phyloP scores from a whole-genome alignment of 441 rosid genomes.

The Erodium moschatum region DNA sequence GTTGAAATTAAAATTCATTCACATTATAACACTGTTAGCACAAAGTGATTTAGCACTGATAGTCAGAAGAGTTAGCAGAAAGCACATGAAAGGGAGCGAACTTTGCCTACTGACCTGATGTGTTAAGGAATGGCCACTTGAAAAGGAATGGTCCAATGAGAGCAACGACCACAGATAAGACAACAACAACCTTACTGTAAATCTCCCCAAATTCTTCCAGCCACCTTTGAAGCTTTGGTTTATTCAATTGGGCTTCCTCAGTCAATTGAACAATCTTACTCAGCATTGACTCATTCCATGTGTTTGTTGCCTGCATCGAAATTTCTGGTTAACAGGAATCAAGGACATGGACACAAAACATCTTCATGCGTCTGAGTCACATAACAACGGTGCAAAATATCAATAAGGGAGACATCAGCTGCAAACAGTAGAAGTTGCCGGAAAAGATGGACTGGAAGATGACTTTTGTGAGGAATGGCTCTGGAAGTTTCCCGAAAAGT shows the following conservation, averaged over 20 bases:
- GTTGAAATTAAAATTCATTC: background rate
- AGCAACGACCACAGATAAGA: constrained; percentile 37
- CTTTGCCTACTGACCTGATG: constrained; percentile 49
- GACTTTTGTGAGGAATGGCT: too few species aligned
- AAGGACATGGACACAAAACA: background rate
- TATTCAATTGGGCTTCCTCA: constrained; percentile 81
- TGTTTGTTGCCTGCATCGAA: constrained; percentile 53
- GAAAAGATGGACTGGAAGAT: too few species aligned
- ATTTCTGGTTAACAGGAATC: background rate
- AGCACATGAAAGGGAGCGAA: constrained; percentile 3
- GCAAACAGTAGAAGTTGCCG: too few species aligned
- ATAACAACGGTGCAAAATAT: too few species aligned
- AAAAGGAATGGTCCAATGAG: constrained; percentile 46
- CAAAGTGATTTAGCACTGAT: background rate
- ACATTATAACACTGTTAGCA: background rate
- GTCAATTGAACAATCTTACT: constrained; percentile 84
- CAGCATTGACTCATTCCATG: constrained; percentile 85
- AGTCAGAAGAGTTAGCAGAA: background rate
- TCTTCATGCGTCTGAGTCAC: background rate
- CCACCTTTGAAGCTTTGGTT: constrained; percentile 91
- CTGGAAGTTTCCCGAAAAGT: too few species aligned
- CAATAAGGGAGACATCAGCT: too few species aligned
- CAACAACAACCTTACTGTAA: constrained; percentile 55
- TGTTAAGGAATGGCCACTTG: constrained; percentile 71
- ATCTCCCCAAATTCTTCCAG: constrained; percentile 85